Evolutionary conservation across 2,329 filamentous ascomycete genomes (phyloP).

Genomic region (Talaromyces sp.): DNA sequence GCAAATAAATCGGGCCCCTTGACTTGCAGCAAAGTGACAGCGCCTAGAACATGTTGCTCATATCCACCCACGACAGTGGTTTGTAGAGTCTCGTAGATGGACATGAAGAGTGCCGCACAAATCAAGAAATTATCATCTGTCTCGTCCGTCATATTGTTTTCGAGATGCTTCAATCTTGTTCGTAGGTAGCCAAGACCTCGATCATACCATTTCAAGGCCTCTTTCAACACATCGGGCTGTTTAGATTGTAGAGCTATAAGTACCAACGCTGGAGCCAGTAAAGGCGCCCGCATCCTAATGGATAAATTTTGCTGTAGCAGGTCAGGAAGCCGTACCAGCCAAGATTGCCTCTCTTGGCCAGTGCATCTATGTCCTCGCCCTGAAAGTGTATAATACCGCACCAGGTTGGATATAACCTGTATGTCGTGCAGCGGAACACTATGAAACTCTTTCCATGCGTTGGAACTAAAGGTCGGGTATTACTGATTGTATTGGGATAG

Average conservation of each 20-base stretch:
- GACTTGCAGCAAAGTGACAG: slow-evolving; percentile 5
- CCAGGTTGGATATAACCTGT: slow-evolving; percentile 10
- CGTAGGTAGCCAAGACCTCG: slow-evolving; percentile 8
- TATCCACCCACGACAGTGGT: slow-evolving; percentile 5
- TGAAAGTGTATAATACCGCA: slow-evolving; percentile 8
- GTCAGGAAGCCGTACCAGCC: slow-evolving; percentile 6
- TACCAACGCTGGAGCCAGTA: slow-evolving; percentile 10
- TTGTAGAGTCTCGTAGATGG: slow-evolving; percentile 7
- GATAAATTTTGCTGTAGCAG: not conserved
- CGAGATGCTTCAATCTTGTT: not conserved
- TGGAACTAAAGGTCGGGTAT: not conserved
- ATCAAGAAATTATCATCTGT: slow-evolving; percentile 4
- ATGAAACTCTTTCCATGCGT: not conserved
- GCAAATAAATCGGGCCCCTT: slow-evolving; percentile 8
- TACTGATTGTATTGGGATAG: not conserved
- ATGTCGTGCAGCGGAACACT: slow-evolving; percentile 5
- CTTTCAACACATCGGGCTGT: slow-evolving; percentile 2
- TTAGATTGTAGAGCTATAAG: slow-evolving; percentile 8
- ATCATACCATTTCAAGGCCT: slow-evolving; percentile 11
- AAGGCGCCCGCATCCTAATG: not conserved
- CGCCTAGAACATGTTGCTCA: slow-evolving; percentile 10
- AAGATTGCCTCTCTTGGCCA: not conserved
- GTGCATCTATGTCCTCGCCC: not conserved
- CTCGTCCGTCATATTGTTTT: not conserved
- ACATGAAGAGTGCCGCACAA: slow-evolving; percentile 11